Evolutionary conservation across 768 basidiomycete genomes (phyloP).

Genomic region (Punctularia strigosozonata): DNA sequence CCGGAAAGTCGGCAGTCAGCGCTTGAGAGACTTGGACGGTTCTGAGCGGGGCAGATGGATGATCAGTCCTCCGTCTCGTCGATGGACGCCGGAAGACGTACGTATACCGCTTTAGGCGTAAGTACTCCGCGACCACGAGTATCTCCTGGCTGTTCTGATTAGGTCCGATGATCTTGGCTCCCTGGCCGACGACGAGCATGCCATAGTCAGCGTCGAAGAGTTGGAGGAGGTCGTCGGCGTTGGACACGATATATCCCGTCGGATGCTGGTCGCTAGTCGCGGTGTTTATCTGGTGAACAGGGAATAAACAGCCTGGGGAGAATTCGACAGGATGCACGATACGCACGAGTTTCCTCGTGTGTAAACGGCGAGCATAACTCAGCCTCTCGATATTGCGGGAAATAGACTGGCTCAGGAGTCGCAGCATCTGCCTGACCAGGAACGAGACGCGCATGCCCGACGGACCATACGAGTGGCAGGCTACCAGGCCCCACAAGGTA

Average conservation of each 20-base stretch:
- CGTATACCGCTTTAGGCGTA: conserved; percentile 63
- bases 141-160: conserved; percentile 69
- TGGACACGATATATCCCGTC: conserved; percentile 68
- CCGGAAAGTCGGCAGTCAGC: conserved; percentile 59
- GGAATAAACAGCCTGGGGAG: not conserved
- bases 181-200: conserved; percentile 59
- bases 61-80: too few relatives aligned
- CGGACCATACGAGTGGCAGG: conserved; percentile 66
- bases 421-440: conserved; percentile 73
- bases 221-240: conserved; percentile 66
- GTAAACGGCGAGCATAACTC: conserved; percentile 63
- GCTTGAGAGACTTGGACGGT: conserved; percentile 62
- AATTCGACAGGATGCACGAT: not conserved
- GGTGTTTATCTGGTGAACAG: conserved; percentile 47
- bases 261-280: conserved; percentile 56
- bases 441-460: conserved; percentile 81
- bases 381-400: conserved; percentile 71
- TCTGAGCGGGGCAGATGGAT: conserved; percentile 22
- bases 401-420: conserved; percentile 68
- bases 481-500: conserved; percentile 68
- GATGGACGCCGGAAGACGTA: conserved; percentile 29
- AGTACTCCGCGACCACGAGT: conserved; percentile 67
- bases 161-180: conserved; percentile 57
- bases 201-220: conserved; percentile 75
- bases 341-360: conserved; percentile 65